These are phyloP conservation scores for Xylaria multiplex DNA, from an alignment of 2,329 filamentous ascomycete genomes.

Conservation along the genomic window DNA sequence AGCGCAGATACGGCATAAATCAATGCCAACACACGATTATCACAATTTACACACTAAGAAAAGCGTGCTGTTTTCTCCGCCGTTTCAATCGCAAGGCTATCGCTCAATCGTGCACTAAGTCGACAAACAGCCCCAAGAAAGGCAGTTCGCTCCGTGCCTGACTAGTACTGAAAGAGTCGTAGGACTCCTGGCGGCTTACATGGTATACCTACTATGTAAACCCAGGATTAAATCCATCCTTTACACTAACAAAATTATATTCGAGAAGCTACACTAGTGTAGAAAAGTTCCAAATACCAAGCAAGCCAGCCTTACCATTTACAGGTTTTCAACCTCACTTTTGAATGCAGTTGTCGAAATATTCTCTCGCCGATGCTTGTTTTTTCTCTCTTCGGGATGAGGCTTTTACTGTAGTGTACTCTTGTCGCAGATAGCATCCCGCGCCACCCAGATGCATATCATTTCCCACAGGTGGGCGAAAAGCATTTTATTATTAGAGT, in stretches of 20 bases:
- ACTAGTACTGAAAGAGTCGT: slow-evolving; percentile 33
- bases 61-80: not conserved
- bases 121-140: slow-evolving; percentile 1
- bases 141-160: slow-evolving; percentile 27
- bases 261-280: not conserved
- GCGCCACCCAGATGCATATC: slow-evolving; percentile 21
- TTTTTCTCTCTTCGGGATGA: not conserved
- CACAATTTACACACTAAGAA: not conserved
- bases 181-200: slow-evolving; percentile 16
- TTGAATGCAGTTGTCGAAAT: not conserved
- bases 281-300: not conserved
- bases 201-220: not conserved
- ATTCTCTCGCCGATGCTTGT: slow-evolving; percentile 1
- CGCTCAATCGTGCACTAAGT: slow-evolving; percentile 4
- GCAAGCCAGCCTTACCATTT: slow-evolving; percentile 11
- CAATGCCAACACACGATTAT: not conserved
- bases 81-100: slow-evolving; percentile 11
- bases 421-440: slow-evolving; percentile 7
- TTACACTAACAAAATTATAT: not conserved
- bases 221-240: slow-evolving; percentile 3
- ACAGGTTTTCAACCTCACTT: not conserved
- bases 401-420: not conserved
- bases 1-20: not conserved
- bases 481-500: slow-evolving; percentile 31
- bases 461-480: slow-evolving; percentile 1